Percentiles rank a stretch among this genome's conserved stretches.
Conservation (phyloP, 2,329 filamentous ascomycete genomes). For the Tolypocladium capitatum region DNA sequence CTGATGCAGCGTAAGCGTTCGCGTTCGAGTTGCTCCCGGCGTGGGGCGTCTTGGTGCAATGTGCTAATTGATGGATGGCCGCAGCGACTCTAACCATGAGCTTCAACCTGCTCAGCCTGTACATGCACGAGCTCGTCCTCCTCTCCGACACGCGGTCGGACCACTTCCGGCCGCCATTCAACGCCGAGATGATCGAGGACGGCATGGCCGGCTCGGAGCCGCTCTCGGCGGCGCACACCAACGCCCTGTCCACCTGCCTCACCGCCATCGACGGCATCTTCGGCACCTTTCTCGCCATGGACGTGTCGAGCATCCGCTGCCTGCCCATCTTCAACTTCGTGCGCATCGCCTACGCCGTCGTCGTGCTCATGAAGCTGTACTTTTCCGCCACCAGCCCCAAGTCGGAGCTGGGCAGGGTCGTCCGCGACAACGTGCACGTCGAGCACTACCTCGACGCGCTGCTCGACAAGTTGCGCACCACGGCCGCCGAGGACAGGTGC, state of each 20-base stretch:
- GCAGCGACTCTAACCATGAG: conserved; percentile 51
- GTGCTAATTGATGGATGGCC: background rate
- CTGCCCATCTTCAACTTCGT: conserved; percentile 61
- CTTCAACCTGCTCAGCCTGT: conserved; percentile 53
- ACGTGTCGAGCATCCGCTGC: conserved; percentile 43
- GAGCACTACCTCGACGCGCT: conserved; percentile 56
- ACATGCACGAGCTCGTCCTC: conserved; percentile 64
- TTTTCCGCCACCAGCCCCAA: conserved; percentile 50
- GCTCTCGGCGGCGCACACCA: conserved; percentile 42
- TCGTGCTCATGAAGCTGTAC: conserved; percentile 63
- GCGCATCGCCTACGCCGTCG: conserved; percentile 56
- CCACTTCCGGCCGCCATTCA: conserved; percentile 34
- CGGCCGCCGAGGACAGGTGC: conserved; percentile 50
- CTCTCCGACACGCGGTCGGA: conserved; percentile 48
- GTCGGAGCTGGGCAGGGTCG: conserved; percentile 55
- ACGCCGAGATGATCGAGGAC: conserved; percentile 29
- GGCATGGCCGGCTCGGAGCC: conserved; percentile 27
- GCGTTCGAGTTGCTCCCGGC: too few relatives aligned
- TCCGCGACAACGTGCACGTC: conserved; percentile 54
- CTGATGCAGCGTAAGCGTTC: conserved; percentile 40
- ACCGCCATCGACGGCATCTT: conserved; percentile 54
- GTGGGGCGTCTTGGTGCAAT: too few relatives aligned
- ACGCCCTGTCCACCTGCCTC: conserved; percentile 53
- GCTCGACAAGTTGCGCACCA: conserved; percentile 51
- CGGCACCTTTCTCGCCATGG: conserved; percentile 49